A percentile compares a stretch with the other conserved stretches of the same genome.
phyloP scores from a whole-genome alignment of 768 basidiomycete species.

The Ramaria rubella region DNA sequence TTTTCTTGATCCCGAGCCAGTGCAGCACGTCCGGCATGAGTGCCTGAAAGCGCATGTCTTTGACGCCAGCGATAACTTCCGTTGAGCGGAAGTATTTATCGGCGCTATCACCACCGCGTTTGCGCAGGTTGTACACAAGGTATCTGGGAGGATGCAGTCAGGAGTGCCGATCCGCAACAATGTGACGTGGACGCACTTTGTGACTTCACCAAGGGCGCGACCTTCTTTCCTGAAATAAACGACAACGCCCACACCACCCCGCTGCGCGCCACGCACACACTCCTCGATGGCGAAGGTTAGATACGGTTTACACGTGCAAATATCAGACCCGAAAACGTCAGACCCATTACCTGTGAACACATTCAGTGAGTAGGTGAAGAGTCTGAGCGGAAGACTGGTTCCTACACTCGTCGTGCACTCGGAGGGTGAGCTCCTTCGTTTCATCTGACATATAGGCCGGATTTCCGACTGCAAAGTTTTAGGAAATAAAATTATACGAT shows the following conservation, averaged over 20 bases:
- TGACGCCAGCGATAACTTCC: conserved; percentile 89
- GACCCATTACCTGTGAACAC: conserved; percentile 71
- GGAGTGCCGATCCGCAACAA: neutral
- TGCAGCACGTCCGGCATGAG: conserved; percentile 95
- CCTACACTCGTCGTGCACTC: conserved; percentile 90
- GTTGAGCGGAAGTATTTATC: conserved; percentile 93
- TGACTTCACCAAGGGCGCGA: conserved; percentile 88
- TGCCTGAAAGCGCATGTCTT: conserved; percentile 92
- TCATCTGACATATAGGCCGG: conserved; percentile 71
- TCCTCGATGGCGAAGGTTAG: conserved; percentile 90
- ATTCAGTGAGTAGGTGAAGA: neutral
- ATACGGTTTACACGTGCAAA: conserved; percentile 91
- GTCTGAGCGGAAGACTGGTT: neutral
- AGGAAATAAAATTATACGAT: neutral
- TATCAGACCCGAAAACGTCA: conserved; percentile 92
- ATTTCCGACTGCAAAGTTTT: conserved; percentile 57
- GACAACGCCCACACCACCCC: conserved; percentile 86
- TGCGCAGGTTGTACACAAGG: conserved; percentile 93
- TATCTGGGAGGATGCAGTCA: conserved; percentile 42
- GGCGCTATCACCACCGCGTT: conserved; percentile 89
- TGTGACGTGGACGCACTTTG: conserved; percentile 49
- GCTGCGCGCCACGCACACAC: conserved; percentile 75
- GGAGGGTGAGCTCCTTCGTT: conserved; percentile 74
- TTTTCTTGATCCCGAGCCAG: conserved; percentile 88
- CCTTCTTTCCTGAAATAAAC: conserved; percentile 96